Base-by-base conservation (phyloP, 371 early-diverging fungal genomes). In the Mucor lusitanicus region DNA sequence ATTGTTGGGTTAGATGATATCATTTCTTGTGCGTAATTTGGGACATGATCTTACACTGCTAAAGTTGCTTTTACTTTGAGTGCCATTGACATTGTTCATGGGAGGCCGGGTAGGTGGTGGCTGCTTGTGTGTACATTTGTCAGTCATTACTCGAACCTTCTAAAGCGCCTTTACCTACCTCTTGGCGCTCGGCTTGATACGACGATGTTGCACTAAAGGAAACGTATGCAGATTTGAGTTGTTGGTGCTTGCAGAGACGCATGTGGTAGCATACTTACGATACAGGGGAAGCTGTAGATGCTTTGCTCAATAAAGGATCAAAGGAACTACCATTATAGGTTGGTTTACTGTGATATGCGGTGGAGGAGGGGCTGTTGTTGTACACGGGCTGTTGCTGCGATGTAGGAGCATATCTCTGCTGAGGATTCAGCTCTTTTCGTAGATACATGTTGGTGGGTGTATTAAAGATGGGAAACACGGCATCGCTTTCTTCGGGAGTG, bases 401-500 rank as follows among this genome's bases (percentile, higher is more conserved):
- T 42, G 61, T 17, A 11, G 61, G 37, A 12, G 57, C 32, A 48
- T 65, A 59, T 28, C 19, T 28, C 19, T 33, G 25, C 9, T 56
- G 42, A 37, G 59, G 27, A 13, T 61, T 67, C 4, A 64, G 27
- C 17, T 60, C 64, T n/a, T 54, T 32, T 54, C 33, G 19, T 33
- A 70, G 6, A 25, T 72, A 72, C 72, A 72, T 72, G 5, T 67
- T 42, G 0, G 68, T 72, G 13, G 72, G 72, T 19, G 72, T 72
- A 13, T 37, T 64, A 21, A 72, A 72, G 4, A 72, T 42, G n/a
- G 72, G 72, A 27, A 72, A 30, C 3, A 64, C 62, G 11, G 68
- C 72, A 32, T 72, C 72, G 15, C 72, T 72, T 57, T 72, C 72
- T 33, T 72, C 72, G 21, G 55, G 65, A n/a, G 72, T 56, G 4